These are phyloP conservation scores for Linanthus parryae DNA, from an alignment of 148 eudicot genomes.

Conservation along the genomic window DNA sequence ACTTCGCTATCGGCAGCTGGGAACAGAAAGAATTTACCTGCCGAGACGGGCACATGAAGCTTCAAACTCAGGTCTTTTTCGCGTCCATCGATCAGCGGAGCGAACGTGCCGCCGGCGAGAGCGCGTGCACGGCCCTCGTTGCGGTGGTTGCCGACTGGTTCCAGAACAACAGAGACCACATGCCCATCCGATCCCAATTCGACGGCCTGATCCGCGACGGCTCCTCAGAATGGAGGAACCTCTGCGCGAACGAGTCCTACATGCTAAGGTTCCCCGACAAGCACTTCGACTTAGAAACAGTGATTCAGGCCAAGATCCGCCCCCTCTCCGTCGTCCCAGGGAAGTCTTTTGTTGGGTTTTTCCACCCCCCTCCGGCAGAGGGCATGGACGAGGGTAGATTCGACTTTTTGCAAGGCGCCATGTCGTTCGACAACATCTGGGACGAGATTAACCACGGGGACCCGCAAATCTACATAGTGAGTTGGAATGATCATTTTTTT, in stretches of 20 bases:
- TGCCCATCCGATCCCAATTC: constrained; percentile 89
- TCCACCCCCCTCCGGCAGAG: constrained; percentile 72
- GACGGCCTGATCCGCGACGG: constrained; percentile 86
- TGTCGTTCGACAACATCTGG: constrained; percentile 93
- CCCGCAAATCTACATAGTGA: constrained; percentile 54
- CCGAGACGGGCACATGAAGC: constrained; percentile 86
- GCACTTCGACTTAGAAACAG: constrained; percentile 92
- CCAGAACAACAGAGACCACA: constrained; percentile 42
- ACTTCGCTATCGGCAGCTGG: constrained; percentile 90
- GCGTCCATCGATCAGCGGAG: constrained; percentile 93
- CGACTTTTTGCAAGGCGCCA: constrained; percentile 78
- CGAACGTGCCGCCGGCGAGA: constrained; percentile 92
- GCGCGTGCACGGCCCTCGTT: constrained; percentile 96
- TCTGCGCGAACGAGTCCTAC: constrained; percentile 65
- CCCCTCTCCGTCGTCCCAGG: constrained; percentile 64
- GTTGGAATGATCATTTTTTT: constrained; percentile 81
- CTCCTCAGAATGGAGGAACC: constrained; percentile 80
- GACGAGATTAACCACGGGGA: constrained; percentile 46
- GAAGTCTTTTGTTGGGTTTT: constrained; percentile 78
- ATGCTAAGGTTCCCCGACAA: constrained; percentile 72
- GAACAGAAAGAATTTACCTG: constrained; percentile 72
- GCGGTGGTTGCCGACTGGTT: constrained; percentile 96
- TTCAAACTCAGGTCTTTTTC: constrained; percentile 71
- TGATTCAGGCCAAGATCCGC: constrained; percentile 71
- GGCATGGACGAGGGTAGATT: constrained; percentile 65